phyloP scores from a whole-genome alignment of 148 eudicot species.

The Simmondsia chinensis region DNA sequence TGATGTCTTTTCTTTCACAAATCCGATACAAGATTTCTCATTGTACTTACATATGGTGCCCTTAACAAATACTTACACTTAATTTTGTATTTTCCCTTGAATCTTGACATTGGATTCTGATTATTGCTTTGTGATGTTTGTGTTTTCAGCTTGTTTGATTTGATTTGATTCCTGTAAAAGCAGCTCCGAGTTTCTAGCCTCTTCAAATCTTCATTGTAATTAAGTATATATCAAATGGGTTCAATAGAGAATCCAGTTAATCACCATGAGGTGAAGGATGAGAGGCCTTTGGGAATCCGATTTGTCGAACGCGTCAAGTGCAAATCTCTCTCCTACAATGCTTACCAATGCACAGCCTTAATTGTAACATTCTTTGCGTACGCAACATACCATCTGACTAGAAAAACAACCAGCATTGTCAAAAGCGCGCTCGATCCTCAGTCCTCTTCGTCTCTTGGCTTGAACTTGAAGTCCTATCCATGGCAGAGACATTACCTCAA shows the following conservation, averaged over 20 bases:
- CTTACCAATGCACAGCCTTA: constrained; percentile 72
- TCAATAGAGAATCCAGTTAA: constrained; percentile 25
- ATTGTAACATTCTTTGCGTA: constrained; percentile 72
- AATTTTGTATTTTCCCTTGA: no score
- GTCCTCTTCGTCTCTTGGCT: constrained; percentile 22
- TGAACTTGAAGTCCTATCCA: constrained; percentile 24
- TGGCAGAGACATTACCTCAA: constrained; percentile 27
- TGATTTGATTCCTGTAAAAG: constrained; percentile 8
- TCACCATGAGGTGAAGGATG: constrained; percentile 21
- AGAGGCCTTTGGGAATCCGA: constrained; percentile 57
- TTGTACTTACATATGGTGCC: no score
- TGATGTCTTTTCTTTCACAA: neutral
- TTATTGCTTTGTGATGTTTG: constrained; percentile 1
- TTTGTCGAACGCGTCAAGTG: constrained; percentile 36
- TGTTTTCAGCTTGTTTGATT: constrained; percentile 22
- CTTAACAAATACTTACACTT: no score
- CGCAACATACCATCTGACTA: constrained; percentile 61
- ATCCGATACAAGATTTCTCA: no score
- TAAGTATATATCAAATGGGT: constrained; percentile 29
- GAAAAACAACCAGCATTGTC: constrained; percentile 81
- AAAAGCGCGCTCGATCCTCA: constrained; percentile 89
- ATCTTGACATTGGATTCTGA: constrained; percentile 8
- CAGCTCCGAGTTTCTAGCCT: constrained; percentile 5
- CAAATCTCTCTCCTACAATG: constrained; percentile 50
- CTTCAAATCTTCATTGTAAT: neutral